Conservation (phyloP, 306 rosid species). For the Vigna radiata region DNA sequence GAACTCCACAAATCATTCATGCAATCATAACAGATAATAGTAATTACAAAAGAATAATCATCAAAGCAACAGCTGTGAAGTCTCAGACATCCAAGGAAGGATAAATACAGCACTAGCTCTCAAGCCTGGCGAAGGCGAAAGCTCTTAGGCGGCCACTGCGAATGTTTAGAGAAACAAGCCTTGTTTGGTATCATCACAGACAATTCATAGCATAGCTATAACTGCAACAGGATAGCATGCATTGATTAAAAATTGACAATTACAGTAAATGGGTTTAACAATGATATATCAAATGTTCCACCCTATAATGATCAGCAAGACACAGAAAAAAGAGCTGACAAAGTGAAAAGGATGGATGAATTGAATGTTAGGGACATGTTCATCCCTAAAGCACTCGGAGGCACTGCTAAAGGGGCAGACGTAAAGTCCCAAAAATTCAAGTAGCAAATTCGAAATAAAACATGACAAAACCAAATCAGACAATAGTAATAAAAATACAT, state of each 20-base stretch:
- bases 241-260: not conserved
- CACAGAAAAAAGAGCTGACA: conserved; percentile 39
- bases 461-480: not conserved
- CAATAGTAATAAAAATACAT: not conserved
- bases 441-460: not conserved
- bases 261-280: not conserved
- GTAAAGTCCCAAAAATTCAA: conserved; percentile 5
- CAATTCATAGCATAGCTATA: no score
- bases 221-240: no score
- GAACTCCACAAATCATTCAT: no score
- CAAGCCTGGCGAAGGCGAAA: conserved; percentile 55
- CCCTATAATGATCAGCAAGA: conserved; percentile 54
- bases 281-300: conserved; percentile 15
- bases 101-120: conserved; percentile 47
- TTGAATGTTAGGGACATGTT: conserved; percentile 41
- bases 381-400: conserved; percentile 44
- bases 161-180: conserved; percentile 60
- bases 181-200: not conserved
- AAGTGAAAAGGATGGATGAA: conserved; percentile 49
- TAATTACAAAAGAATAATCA: no score
- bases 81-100: conserved; percentile 61
- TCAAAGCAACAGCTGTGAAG: no score
- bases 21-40: no score
- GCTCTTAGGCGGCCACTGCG: conserved; percentile 60
- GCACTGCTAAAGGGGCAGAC: conserved; percentile 48